Evolutionary conservation across 1,284 basidiomycete species (phyloP), one percentile per base, ranked within the genome.

Genomic region (Apiotrichum domesticum): DNA sequence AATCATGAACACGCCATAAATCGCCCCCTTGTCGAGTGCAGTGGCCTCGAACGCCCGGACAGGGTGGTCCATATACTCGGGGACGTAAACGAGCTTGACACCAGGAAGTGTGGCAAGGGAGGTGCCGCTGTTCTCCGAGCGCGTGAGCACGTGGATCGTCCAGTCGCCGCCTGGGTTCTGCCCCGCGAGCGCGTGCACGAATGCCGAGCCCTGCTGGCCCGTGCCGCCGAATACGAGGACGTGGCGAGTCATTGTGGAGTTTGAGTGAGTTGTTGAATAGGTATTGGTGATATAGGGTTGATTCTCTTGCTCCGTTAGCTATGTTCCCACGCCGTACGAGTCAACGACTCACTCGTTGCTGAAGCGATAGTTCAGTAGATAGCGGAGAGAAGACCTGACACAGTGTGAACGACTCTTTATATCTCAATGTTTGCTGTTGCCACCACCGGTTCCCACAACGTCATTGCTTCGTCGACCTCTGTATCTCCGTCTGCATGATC

Each of bases 151-250:
- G 52, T 61, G 44, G 57, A 70, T 65, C n/a, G 37, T 55, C 55
- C 57, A 70, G 39, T 41, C 46, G 9, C 40, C 50, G 33, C 46
- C 43, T 6, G 52, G 41, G 57, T 66, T 66, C 44, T 62, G 46
- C 14, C 50, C 56, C 2, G 62, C 53, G 8, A 68, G 61, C 3
- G 65, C 65, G 62, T 62, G 56, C 43, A 68, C 63, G 43, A 71
- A 61, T 4, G 64, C 63, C 5, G 58, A 48, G 37, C 67, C 67
- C 55, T 68, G 65, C 43, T 64, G 51, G 15, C 66, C 66, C 0
- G 68, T 69, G 5, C 64, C 63, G 46, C 68, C 68, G 45, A 69
- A 69, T 34, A 67, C 66, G 39, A 69, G 57, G n/a, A 70, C 57
- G 52, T 64, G 63, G 56, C 55, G 49, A 35, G 37, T 51, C 37